Conservation (phyloP, 2,329 filamentous ascomycete genomes). For the Trichophyton simii region DNA sequence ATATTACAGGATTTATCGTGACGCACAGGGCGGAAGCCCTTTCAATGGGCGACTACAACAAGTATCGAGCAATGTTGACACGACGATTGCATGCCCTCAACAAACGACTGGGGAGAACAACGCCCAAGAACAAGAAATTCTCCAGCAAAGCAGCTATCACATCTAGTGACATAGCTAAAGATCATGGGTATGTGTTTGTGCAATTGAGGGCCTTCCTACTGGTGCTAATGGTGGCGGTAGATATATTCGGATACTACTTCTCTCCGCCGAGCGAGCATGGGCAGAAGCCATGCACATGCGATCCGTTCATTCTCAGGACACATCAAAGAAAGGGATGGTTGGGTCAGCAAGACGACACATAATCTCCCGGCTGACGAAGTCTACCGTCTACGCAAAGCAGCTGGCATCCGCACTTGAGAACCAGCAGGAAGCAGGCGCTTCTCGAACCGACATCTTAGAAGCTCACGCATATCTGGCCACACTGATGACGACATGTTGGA, state of each 20-base stretch:
- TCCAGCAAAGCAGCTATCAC: constrained; percentile 57
- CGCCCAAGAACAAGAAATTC: constrained; percentile 78
- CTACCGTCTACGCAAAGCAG: constrained; percentile 54
- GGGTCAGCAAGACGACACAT: constrained; percentile 78
- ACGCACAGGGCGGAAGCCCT: constrained; percentile 70
- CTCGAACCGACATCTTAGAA: constrained; percentile 62
- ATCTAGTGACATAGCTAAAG: constrained; percentile 59
- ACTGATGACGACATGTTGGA: constrained; percentile 61
- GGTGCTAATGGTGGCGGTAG: constrained; percentile 33
- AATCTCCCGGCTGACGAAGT: constrained; percentile 74
- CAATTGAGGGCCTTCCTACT: neutral
- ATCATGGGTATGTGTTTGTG: constrained; percentile 53
- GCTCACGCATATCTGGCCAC: constrained; percentile 71
- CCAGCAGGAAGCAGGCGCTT: constrained; percentile 50
- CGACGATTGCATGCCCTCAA: constrained; percentile 71
- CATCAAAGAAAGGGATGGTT: constrained; percentile 57
- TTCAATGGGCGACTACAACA: constrained; percentile 75
- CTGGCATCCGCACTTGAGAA: constrained; percentile 57
- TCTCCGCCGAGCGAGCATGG: constrained; percentile 84
- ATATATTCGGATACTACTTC: constrained; percentile 64
- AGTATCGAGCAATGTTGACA: constrained; percentile 67
- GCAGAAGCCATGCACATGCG: constrained; percentile 95
- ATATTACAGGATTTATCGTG: constrained; percentile 76
- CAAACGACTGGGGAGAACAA: constrained; percentile 73
- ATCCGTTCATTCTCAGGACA: constrained; percentile 63